Percentiles rank a stretch among this genome's conserved stretches.
Conservation (phyloP, 2,329 filamentous ascomycete species). For the Colletotrichum musae region DNA sequence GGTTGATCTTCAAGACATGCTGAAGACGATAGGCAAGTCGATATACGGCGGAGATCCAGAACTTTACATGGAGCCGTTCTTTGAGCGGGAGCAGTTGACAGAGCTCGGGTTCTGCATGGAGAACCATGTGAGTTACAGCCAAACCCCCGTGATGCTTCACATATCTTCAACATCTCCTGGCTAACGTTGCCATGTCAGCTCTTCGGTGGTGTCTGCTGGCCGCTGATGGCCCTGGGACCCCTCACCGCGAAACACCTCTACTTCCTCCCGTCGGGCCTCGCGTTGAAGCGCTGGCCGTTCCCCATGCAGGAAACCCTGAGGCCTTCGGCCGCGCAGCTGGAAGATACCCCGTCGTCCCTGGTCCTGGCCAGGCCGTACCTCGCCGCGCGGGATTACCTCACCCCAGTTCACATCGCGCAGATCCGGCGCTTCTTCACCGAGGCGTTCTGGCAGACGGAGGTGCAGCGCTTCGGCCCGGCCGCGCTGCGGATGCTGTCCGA, state of each 20-base stretch:
- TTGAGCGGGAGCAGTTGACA: constrained; percentile 43
- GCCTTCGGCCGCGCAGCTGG: not conserved
- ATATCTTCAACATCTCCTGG: not conserved
- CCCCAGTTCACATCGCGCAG: not conserved
- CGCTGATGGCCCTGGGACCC: not conserved
- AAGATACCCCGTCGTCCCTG: not conserved
- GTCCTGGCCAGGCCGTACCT: not conserved
- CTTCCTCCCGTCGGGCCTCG: constrained; percentile 7
- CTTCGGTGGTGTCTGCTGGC: constrained; percentile 24
- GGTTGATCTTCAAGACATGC: not conserved
- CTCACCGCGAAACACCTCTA: constrained; percentile 7
- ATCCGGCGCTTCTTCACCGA: constrained; percentile 43
- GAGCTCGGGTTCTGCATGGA: constrained; percentile 48
- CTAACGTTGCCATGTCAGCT: not conserved
- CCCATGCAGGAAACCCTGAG: too few relatives aligned
- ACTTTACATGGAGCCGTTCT: constrained; percentile 43
- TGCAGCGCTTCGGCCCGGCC: constrained; percentile 45
- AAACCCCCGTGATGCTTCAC: not conserved
- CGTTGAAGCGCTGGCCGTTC: constrained; percentile 20
- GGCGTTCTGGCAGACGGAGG: constrained; percentile 46
- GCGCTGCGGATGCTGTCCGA: constrained; percentile 35
- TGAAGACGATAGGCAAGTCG: not conserved
- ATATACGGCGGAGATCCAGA: not conserved
- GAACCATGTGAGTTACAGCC: constrained; percentile 37
- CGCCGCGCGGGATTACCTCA: not conserved